Evolutionary conservation across 2,329 filamentous ascomycete genomes (phyloP), one percentile per base, ranked within the genome.

Genomic region (Colletotrichum sp.): DNA sequence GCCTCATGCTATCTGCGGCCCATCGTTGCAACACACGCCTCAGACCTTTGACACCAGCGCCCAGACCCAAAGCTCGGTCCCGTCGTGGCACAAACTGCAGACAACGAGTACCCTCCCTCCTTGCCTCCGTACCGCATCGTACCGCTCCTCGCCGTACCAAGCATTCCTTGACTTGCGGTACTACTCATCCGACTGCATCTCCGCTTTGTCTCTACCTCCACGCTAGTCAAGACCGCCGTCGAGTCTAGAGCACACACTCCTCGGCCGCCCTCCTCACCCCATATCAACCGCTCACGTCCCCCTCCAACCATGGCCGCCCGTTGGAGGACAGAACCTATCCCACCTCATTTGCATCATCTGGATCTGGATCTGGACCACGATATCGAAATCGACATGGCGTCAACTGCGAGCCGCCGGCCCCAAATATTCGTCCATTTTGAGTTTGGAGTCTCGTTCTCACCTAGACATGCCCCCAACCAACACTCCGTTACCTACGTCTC

Each of bases 351-450:
- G 74, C 78, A 70, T 22, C 32, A 64, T 71, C 76, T 75, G 43
- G 43, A 48, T 8, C 43, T 22, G 32, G 34, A 64, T 70, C 76
- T 74, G 43, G 43, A 52, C 43, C 43, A 48, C 39, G 39, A 48
- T 12, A n/a, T 22, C 27, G 58, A 62, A 22, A 36, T 34, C 78
- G 76, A 71, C 74, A 79, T 75, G 78, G 79, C 82, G 75, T 78
- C 78, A 64, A 78, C 74, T 76, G 72, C 78, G 55, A 74, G 82
- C 27, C 79, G 81, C 28, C 83, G 82, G 32, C 87, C 87, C 32
- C 86, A 88, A 74, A 82, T 90, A 70, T 90, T 89, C 74, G 81
- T 90, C 12, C 87, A 89, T 70, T 81, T 91, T 74, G 88, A 89
- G 79, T 88, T 90, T 74, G 88, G 89, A 34, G 81, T 91, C 28